Base-by-base conservation (phyloP, 176 grass and related monocot genomes). In the Chrysopogon serrulatus region DNA sequence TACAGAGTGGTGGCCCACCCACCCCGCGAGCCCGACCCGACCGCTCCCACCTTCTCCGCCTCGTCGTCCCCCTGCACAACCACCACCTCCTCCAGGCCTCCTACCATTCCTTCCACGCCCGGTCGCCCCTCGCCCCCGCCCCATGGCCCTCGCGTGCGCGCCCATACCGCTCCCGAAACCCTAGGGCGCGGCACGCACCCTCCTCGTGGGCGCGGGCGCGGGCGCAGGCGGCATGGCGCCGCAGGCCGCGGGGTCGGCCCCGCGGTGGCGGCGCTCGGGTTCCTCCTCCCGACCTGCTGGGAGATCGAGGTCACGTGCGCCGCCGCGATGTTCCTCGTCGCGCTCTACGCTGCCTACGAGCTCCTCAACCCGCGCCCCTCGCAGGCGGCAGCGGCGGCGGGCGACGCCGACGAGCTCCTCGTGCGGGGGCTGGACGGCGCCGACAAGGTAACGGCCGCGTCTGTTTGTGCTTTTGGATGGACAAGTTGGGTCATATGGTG, bases 241-340 rank as follows among this genome's bases (percentile, higher is more conserved):
- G 65, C 65, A 83, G 65, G 83, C 40, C 33, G 85, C 41, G 57
- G 73, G 77, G 16, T 70, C 73, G 34, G 4, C 54, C 18, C 27
- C 72, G 30, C 70, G 5, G 76, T 79, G 14, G 88, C 74, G 67
- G 88, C 84, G 79, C 74, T 89, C 67, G 80, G 89, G n/a, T 87
- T 88, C 68, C 84, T 98, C 89, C 66, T 98, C 66, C 96, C 96
- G 60, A 90, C 93, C 18, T 90, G 65, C 79, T 98, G 92, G 96
- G 96, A 98, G 91, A 90, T 98, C 86, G 89, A 98, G 88, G 93
- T 98, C 77, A 74, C 92, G 61, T 81, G 81, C 89, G 87, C 87
- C 26, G 89, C 87, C 24, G 91, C 91, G 40, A 36, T 92, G 81
- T 26, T 95, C 87, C 62, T 98, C 65, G 79, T 98, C 78, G 65